A percentile compares a stretch with the other conserved stretches of the same genome.
Evolutionary conservation across 768 basidiomycete genomes (phyloP).

Genomic region (Amanita pseudoporphyria): DNA sequence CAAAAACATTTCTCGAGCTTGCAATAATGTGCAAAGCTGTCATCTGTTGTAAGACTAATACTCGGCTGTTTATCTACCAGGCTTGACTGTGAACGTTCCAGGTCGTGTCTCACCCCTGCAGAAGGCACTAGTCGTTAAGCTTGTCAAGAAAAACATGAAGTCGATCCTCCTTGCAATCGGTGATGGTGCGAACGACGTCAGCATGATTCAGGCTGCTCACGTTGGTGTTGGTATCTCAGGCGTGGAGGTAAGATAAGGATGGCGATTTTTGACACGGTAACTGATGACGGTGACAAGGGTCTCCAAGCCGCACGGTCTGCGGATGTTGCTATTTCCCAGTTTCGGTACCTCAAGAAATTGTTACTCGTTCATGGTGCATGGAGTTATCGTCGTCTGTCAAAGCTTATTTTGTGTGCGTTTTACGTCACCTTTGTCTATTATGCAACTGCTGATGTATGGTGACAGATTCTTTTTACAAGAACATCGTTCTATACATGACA

Average conservation of each 20-base stretch:
- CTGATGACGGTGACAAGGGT: slow-evolving; percentile 41
- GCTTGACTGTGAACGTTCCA: slow-evolving; percentile 18
- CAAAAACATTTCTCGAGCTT: slow-evolving; percentile 85
- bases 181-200: slow-evolving; percentile 97
- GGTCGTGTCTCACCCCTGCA: slow-evolving; percentile 97
- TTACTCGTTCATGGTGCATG: slow-evolving; percentile 96
- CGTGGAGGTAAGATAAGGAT: slow-evolving; percentile 57
- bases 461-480: slow-evolving; percentile 97
- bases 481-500: slow-evolving; percentile 96
- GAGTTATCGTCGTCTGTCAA: slow-evolving; percentile 94
- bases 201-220: slow-evolving; percentile 99
- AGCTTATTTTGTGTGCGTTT: slow-evolving; percentile 80
- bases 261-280: background rate
- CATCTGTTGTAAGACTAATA: slow-evolving; percentile 73
- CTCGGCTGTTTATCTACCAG: background rate
- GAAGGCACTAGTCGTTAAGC: slow-evolving; percentile 94
- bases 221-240: slow-evolving; percentile 97
- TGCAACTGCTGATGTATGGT: slow-evolving; percentile 6
- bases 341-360: slow-evolving; percentile 90
- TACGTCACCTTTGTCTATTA: no score
- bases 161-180: slow-evolving; percentile 94
- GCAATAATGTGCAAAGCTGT: slow-evolving; percentile 99
- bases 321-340: slow-evolving; percentile 97
- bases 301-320: slow-evolving; percentile 97
- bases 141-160: slow-evolving; percentile 96